phyloP scores from a whole-genome alignment of 495 filamentous ascomycete species.

The Cenococcum geophilum region DNA sequence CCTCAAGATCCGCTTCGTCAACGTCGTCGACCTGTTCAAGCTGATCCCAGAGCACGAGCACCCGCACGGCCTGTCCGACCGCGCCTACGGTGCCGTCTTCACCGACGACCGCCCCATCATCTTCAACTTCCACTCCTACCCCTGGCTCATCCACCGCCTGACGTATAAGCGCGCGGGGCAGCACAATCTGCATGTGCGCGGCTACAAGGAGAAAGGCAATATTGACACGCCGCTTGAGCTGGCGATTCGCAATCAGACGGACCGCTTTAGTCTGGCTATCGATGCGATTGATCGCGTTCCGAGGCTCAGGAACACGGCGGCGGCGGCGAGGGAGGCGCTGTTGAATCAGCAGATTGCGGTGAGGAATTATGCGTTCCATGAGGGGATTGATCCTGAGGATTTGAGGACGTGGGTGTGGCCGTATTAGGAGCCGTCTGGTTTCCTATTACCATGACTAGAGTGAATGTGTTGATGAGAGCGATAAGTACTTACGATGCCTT shows the following conservation, averaged over 20 bases:
- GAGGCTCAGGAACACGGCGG: conserved; percentile 51
- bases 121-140: conserved; percentile 77
- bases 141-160: conserved; percentile 66
- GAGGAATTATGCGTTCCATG: conserved; percentile 54
- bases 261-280: conserved; percentile 65
- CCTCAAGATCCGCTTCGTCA: conserved; percentile 67
- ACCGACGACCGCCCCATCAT: conserved; percentile 61
- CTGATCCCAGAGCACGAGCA: conserved; percentile 59
- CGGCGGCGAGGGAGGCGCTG: conserved; percentile 54
- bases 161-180: conserved; percentile 62
- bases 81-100: conserved; percentile 59
- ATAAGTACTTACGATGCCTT: too few relatives aligned
- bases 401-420: conserved; percentile 62
- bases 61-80: conserved; percentile 59
- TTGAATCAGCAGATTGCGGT: conserved; percentile 53
- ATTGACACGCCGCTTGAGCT: conserved; percentile 71
- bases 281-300: conserved; percentile 62
- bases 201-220: conserved; percentile 71
- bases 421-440: conserved; percentile 1
- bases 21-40: conserved; percentile 70
- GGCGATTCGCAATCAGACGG: conserved; percentile 63
- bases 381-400: conserved; percentile 59
- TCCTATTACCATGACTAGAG: too few relatives aligned
- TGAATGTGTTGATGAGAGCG: too few relatives aligned
- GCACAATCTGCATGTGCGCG: conserved; percentile 60